A percentile compares a stretch with the other conserved stretches of the same genome.
These are phyloP conservation scores for Prunus yedoensis DNA, from an alignment of 331 rosid species.

Conservation along the genomic window DNA sequence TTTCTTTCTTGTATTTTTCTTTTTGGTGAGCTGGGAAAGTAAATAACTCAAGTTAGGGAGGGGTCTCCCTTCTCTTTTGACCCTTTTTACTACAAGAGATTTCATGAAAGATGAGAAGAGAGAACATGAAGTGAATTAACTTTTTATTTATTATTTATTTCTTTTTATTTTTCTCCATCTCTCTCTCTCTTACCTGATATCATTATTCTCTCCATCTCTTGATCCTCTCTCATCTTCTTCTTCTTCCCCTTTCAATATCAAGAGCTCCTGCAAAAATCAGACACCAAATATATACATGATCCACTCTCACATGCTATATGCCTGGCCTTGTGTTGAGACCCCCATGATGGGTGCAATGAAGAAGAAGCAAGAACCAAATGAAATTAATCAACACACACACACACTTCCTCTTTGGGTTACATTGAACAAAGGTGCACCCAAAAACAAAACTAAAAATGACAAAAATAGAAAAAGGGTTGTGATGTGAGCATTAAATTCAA, in stretches of 20 bases:
- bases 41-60: slow-evolving; percentile 20
- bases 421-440: slow-evolving; percentile 34
- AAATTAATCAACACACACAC: background rate
- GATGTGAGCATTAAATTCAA: slow-evolving; percentile 11
- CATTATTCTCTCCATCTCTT: slow-evolving; percentile 37
- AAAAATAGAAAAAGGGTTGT: background rate
- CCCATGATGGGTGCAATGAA: slow-evolving; percentile 16
- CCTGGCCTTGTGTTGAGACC: background rate
- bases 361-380: background rate
- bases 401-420: background rate
- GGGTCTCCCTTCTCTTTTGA: slow-evolving; percentile 24
- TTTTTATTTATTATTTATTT: background rate
- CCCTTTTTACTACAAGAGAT: slow-evolving; percentile 43
- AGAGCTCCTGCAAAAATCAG: slow-evolving; percentile 37
- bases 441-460: slow-evolving; percentile 7
- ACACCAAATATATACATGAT: background rate
- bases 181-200: slow-evolving; percentile 48
- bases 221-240: slow-evolving; percentile 24
- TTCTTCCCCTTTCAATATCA: slow-evolving; percentile 18
- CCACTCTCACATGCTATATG: background rate
- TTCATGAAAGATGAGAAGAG: slow-evolving; percentile 37
- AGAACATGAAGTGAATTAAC: slow-evolving; percentile 10
- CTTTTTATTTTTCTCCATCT: background rate
- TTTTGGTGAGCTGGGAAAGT: slow-evolving; percentile 23
- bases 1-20: background rate